phyloP scores from a whole-genome alignment of 2,329 filamentous ascomycete species.

The Cadophora malorum region DNA sequence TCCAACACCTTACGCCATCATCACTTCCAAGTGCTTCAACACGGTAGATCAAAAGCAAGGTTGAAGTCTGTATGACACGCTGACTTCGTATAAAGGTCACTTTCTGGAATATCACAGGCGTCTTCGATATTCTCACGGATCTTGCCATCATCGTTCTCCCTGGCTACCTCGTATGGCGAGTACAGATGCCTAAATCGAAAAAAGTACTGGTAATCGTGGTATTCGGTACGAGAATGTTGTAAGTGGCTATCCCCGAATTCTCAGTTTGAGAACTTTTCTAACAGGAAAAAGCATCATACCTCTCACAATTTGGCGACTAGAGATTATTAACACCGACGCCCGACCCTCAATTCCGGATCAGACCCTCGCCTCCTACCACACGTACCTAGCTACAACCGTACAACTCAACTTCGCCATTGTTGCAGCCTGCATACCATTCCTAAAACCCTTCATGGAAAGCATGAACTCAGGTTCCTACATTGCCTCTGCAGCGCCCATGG shows the following conservation, averaged over 20 bases:
- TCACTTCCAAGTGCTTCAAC: slow-evolving; percentile 37
- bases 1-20: slow-evolving; percentile 39
- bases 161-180: slow-evolving; percentile 53
- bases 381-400: slow-evolving; percentile 33
- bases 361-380: slow-evolving; percentile 29
- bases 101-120: slow-evolving; percentile 57
- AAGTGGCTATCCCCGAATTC: slow-evolving; percentile 30
- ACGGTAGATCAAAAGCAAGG: neutral
- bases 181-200: slow-evolving; percentile 50
- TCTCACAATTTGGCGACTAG: slow-evolving; percentile 37
- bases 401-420: slow-evolving; percentile 37
- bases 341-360: slow-evolving; percentile 25
- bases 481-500: slow-evolving; percentile 28
- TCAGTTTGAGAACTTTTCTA: slow-evolving; percentile 16
- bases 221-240: slow-evolving; percentile 45
- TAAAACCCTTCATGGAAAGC: slow-evolving; percentile 37
- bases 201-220: slow-evolving; percentile 33
- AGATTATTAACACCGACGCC: slow-evolving; percentile 26
- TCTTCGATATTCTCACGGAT: slow-evolving; percentile 55
- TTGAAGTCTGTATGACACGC: neutral
- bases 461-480: slow-evolving; percentile 32
- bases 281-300: slow-evolving; percentile 46
- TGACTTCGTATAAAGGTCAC: slow-evolving; percentile 23
- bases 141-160: slow-evolving; percentile 54
- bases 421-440: slow-evolving; percentile 33